These are phyloP conservation scores for Coemansia sp. DNA, from an alignment of 192 early-diverging fungal genomes.

Conservation along the genomic window DNA sequence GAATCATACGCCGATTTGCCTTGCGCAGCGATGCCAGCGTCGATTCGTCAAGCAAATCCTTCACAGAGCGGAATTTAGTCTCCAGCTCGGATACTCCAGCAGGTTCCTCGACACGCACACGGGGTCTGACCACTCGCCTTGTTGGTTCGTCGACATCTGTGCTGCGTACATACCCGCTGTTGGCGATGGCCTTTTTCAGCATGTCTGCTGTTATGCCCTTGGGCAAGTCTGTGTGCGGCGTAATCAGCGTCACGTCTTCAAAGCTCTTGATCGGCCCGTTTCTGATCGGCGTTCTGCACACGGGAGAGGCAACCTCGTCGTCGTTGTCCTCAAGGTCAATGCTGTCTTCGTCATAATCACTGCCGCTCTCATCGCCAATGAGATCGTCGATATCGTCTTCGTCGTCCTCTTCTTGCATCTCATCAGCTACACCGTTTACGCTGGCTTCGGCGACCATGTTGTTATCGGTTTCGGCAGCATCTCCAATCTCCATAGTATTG, in stretches of 20 bases:
- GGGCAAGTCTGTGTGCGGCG: constrained; percentile 47
- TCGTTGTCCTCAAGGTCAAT: not conserved
- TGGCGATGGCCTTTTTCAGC: constrained; percentile 48
- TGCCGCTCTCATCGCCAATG: not conserved
- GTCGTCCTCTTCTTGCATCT: not conserved
- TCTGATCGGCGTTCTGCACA: not conserved
- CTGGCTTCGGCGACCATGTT: not conserved
- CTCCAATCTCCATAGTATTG: not conserved
- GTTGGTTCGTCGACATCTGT: constrained; percentile 23
- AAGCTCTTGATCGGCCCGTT: constrained; percentile 4
- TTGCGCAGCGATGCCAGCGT: constrained; percentile 50
- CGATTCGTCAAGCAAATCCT: constrained; percentile 46
- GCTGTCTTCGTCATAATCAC: not conserved
- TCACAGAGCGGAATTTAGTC: constrained; percentile 45
- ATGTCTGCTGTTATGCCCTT: constrained; percentile 51
- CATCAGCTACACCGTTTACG: constrained; percentile 1
- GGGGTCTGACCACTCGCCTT: constrained; percentile 31
- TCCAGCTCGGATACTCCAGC: constrained; percentile 53
- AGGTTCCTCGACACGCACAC: constrained; percentile 38
- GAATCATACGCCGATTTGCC: constrained; percentile 53
- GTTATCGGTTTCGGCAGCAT: not conserved
- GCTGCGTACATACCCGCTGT: constrained; percentile 53
- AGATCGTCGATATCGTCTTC: not conserved
- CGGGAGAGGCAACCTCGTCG: not conserved
- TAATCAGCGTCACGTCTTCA: constrained; percentile 37